Conservation (phyloP, 2,329 filamentous ascomycete genomes). For the Fusarium nanum region DNA sequence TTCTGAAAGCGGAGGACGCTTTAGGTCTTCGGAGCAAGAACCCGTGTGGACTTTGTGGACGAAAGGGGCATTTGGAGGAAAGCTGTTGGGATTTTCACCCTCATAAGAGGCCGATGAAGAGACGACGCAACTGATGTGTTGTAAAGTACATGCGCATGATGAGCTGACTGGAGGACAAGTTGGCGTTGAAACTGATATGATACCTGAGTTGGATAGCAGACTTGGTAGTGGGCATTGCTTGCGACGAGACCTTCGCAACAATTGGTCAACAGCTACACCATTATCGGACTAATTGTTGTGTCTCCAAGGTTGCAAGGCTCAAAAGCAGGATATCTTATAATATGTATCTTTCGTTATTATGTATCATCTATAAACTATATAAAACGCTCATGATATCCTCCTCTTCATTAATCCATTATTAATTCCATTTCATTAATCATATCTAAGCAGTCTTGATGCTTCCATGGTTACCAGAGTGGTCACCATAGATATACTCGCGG, state of each 20-base stretch:
- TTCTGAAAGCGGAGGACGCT: too few relatives aligned
- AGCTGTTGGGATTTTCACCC: rapidly evolving
- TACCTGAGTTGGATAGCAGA: neutral
- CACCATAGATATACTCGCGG: slow-evolving; percentile 56
- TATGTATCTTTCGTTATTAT: neutral
- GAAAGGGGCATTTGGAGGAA: neutral
- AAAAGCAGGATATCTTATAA: too few relatives aligned
- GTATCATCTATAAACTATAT: slow-evolving; percentile 16
- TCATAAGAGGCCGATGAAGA: neutral
- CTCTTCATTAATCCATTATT: slow-evolving; percentile 30
- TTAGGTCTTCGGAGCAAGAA: too few relatives aligned
- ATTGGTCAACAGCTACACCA: too few relatives aligned
- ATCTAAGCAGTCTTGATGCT: slow-evolving; percentile 52
- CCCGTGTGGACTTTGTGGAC: neutral
- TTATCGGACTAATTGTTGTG: too few relatives aligned
- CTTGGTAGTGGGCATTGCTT: neutral
- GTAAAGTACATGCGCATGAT: rapidly evolving
- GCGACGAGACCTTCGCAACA: too few relatives aligned
- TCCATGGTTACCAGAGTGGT: slow-evolving; percentile 55
- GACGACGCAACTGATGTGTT: neutral
- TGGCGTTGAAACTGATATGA: rapidly evolving
- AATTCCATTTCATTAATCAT: slow-evolving; percentile 2
- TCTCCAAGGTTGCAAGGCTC: too few relatives aligned
- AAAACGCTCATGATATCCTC: slow-evolving; percentile 8
- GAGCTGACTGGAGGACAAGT: rapidly evolving